These are phyloP conservation scores for Colletotrichum coccodes DNA, from an alignment of 2,329 filamentous ascomycete genomes.

Conservation along the genomic window DNA sequence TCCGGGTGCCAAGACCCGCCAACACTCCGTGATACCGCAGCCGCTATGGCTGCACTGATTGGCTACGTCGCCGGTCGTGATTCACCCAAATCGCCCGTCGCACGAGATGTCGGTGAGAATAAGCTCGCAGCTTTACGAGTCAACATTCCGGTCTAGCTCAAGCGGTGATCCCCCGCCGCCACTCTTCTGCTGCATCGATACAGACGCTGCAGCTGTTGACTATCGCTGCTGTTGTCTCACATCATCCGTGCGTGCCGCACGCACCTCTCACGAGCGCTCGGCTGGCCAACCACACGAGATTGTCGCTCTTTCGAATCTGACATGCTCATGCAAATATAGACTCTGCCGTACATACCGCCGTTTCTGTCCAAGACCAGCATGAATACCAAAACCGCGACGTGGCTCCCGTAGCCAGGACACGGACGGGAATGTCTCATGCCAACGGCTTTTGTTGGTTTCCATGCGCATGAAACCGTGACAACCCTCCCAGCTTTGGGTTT, in stretches of 20 bases:
- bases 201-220: background rate
- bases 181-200: background rate
- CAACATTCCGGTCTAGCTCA: constrained; percentile 6
- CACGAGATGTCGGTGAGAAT: constrained; percentile 22
- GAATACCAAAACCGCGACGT: constrained; percentile 15
- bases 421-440: background rate
- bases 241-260: constrained; percentile 28
- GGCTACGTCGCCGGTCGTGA: background rate
- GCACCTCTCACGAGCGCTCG: background rate
- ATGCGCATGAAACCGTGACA: constrained; percentile 29
- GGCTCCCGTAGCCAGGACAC: constrained; percentile 5
- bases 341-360: background rate
- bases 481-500: background rate
- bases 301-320: background rate
- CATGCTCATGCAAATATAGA: constrained; percentile 11
- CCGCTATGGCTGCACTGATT: constrained; percentile 10
- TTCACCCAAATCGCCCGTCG: background rate
- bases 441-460: constrained; percentile 14
- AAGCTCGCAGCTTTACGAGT: constrained; percentile 25
- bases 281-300: constrained; percentile 21
- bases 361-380: background rate
- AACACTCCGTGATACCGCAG: constrained; percentile 26
- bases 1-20: constrained; percentile 30
- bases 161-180: background rate
- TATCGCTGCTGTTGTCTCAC: constrained; percentile 25